Evolutionary conservation across 2,329 filamentous ascomycete species (phyloP), one percentile per base, ranked within the genome.

Genomic region (Fusarium tanahbumbuense): DNA sequence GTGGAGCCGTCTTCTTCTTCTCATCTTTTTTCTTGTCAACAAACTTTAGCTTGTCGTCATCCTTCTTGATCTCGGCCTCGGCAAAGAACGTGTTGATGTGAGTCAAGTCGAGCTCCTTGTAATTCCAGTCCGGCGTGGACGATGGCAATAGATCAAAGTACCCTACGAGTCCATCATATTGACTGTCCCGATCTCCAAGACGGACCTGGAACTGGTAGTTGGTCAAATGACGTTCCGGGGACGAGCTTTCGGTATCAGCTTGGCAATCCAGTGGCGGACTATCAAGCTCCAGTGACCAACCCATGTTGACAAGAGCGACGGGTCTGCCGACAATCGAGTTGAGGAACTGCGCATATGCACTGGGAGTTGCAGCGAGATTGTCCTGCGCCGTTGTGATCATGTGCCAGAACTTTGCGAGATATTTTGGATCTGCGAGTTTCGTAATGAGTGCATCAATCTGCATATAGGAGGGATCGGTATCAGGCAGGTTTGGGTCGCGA

Each of bases 221-320:
- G 23, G 23, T 23, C 23, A 23, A 23, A 23, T 23, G 23, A 23
- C 23, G 23, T 23, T 23, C 23, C 6, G 23, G 23, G 23, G 23
- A 23, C 23, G 23, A 23, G 23, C 6, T 23, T 23, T 23, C 23
- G 23, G 23, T 23, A 23, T 23, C 23, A 23, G 23, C 23, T 23
- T 23, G 23, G 6, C 23, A 23, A 23, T 23, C 23, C 23, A 23
- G 23, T 6, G 23, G 23, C 23, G 23, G 23, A 23, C 23, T 23
- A 23, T 23, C 23, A 23, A 84, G 72, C 71, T 84, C 82, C 0
- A 84, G 58, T 0, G 76, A 79, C 72, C 72, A 81, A 7, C 80
- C 82, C 20, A 74, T 76, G 40, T 84, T 81, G 18, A 79, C 78
- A 0, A 84, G 75, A 0, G 83, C 83, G 0, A 84, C 72, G 0